These are phyloP conservation scores for Uronychia setigera DNA, from an alignment of 73 alveolate species.

Conservation along the genomic window DNA sequence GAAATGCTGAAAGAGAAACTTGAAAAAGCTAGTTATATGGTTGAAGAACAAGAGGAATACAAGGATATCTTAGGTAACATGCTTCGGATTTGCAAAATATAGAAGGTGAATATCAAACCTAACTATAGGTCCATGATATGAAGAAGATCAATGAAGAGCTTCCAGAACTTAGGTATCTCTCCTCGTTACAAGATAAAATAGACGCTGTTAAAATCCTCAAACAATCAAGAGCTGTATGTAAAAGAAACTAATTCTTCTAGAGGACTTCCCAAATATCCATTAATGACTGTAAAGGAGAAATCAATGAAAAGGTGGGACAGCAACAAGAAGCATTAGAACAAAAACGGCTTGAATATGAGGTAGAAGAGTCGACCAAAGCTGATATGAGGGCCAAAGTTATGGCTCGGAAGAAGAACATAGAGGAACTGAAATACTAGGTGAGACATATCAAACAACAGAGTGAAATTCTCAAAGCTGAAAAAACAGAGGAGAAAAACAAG, in stretches of 20 bases:
- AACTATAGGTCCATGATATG: neutral
- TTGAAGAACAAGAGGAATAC: neutral
- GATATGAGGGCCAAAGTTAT: neutral
- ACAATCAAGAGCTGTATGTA: neutral
- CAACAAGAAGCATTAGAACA: neutral
- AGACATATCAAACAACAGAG: neutral
- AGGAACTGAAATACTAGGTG: neutral
- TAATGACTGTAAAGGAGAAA: neutral
- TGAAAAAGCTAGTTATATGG: neutral
- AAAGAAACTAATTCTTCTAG: neutral
- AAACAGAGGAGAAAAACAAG: neutral
- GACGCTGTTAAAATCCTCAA: neutral
- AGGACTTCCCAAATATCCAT: neutral
- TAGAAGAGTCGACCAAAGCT: neutral
- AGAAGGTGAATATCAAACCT: neutral
- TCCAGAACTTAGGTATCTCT: neutral
- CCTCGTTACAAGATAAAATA: neutral
- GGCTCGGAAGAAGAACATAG: neutral
- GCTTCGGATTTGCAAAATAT: neutral
- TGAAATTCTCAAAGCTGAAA: neutral
- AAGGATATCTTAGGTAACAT: neutral
- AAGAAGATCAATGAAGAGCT: neutral
- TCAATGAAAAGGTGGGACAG: neutral
- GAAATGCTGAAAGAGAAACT: neutral
- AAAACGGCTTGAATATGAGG: neutral